phyloP scores from a whole-genome alignment of 176 grass and related monocot species.

The Dendrocalamus sinicus region DNA sequence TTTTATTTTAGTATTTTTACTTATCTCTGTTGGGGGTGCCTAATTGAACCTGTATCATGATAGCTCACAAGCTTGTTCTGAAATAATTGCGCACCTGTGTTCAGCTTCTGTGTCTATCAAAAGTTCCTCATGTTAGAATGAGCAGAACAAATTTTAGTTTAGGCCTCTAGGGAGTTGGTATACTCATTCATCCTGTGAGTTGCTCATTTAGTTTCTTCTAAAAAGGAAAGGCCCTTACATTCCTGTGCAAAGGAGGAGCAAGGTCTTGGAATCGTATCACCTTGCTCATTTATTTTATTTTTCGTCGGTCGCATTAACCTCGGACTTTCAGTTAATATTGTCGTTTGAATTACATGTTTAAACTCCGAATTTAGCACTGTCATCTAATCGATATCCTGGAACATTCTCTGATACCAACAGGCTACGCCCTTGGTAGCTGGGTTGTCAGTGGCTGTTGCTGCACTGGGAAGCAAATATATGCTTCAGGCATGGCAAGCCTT shows the following conservation, averaged over 20 bases:
- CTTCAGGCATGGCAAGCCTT: constrained; percentile 77
- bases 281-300: neutral
- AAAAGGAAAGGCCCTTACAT: neutral
- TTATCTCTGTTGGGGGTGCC: neutral
- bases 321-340: too few relatives aligned
- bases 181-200: neutral
- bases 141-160: neutral
- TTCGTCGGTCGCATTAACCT: neutral
- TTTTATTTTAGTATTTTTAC: too few relatives aligned
- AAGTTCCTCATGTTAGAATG: neutral
- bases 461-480: constrained; percentile 67
- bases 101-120: neutral
- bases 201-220: neutral
- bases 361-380: neutral
- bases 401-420: constrained; percentile 50
- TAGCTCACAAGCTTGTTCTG: neutral
- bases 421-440: constrained; percentile 69
- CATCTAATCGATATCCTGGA: constrained; percentile 14
- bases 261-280: neutral
- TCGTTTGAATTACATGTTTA: neutral
- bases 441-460: constrained; percentile 74
- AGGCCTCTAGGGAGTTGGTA: neutral
- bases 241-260: neutral
- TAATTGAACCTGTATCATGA: neutral
- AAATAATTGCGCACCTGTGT: neutral